These are phyloP conservation scores for Amphibolis antarctica DNA, from an alignment of 106 monocot species.

Conservation along the genomic window DNA sequence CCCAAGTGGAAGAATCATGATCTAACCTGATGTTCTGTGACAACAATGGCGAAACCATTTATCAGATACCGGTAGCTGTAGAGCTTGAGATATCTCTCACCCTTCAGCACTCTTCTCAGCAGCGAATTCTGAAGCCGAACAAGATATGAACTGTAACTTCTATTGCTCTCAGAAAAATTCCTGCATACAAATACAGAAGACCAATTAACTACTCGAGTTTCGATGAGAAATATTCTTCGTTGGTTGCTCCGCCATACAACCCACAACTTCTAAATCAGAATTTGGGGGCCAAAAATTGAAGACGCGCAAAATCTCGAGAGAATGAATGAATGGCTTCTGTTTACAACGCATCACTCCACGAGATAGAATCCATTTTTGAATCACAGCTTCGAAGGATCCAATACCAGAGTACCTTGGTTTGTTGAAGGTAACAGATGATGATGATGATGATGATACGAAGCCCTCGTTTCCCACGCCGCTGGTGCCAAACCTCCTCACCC, in stretches of 20 bases:
- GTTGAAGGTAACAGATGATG: conserved; percentile 30
- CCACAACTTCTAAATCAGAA: too few species aligned
- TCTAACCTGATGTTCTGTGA: conserved; percentile 63
- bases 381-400: not conserved
- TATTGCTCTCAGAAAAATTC: conserved; percentile 32
- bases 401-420: conserved; percentile 38
- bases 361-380: not conserved
- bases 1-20: not conserved
- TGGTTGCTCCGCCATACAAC: too few species aligned
- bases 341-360: not conserved
- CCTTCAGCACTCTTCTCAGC: conserved; percentile 50
- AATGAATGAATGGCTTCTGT: not conserved
- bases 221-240: not conserved
- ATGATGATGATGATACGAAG: too few species aligned
- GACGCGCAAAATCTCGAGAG: not conserved
- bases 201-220: not conserved
- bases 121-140: conserved; percentile 67
- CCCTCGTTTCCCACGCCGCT: conserved; percentile 16
- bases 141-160: conserved; percentile 46
- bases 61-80: conserved; percentile 83
- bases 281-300: not conserved
- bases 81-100: conserved; percentile 73
- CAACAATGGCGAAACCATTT: conserved; percentile 89
- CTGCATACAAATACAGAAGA: conserved; percentile 18
- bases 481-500: conserved; percentile 34